Base-by-base conservation (phyloP, 1,284 basidiomycete species). In the Xanthoconium separans region DNA sequence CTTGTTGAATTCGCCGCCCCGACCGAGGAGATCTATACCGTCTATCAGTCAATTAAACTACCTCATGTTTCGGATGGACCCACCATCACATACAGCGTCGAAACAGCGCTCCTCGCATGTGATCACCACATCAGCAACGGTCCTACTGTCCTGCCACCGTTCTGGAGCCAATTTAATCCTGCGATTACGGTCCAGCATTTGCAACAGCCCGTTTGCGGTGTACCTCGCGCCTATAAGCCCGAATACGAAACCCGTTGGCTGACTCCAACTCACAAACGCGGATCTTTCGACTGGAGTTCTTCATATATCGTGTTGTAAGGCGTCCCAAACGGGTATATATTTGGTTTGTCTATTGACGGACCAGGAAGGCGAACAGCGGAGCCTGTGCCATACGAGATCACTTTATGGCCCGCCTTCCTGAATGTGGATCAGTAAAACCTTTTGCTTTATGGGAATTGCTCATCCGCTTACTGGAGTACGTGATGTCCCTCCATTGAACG, bases 51-150 rank as follows among this genome's bases (percentile, higher is more conserved):
- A 55, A 57, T 43, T 55, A 44, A 52, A 41, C 45, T 46, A 30
- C 50, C 24, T 53, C 55, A 50, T 54, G 41, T 53, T 30, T 33
- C 47, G 54, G 57, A 44, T 44, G 31, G 49, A 56, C 85, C 66
- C 64, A 95, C 95, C 95, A 71, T 99, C 97, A 68, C 96, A 98
- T 18, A 99, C 97, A 3, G 94, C 90, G 69, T 99, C 97, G 72
- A 95, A 99, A 73, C 97, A 99, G 54, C 96, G 83, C 73, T 99
- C 97, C 75, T 99, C 97, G 72, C 97, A 99, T 4, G 97, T 99
- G 62, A 99, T 97, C 15, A 99, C 96, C 15, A 99, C 82, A 69
- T 99, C 97, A 7, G 93, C 93, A 12, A 93, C 78, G 1, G 87
- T 85, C 65, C 79, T 89, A 52, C 83, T 89, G 51, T 98, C 95